Conservation (phyloP, 306 rosid species). For the Alnus rubra region DNA sequence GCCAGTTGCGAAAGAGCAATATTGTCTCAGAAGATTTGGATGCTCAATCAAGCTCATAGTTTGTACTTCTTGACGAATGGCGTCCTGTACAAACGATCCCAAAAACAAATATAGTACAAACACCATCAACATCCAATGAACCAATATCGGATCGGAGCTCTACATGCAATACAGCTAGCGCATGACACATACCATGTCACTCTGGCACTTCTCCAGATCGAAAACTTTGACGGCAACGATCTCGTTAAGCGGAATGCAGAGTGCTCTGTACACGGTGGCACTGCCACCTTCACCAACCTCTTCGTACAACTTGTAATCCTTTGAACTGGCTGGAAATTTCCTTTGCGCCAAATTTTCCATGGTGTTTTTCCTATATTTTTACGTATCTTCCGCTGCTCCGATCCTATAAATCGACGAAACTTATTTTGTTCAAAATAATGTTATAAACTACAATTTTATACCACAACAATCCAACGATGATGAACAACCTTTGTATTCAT, state of each 20-base stretch:
- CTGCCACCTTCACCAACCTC: conserved; percentile 99
- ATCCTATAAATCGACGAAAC: conserved; percentile 7
- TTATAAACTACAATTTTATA: no score
- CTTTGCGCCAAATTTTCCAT: conserved; percentile 60
- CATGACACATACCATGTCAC: conserved; percentile 67
- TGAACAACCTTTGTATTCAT: no score
- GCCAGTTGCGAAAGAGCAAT: conserved; percentile 89
- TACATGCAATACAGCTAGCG: no score
- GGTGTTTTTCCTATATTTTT: conserved; percentile 40
- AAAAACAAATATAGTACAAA: no score
- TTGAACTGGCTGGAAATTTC: conserved; percentile 65
- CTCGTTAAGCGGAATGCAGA: conserved; percentile 83
- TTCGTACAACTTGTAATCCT: conserved; percentile 72
- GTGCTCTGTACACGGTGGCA: conserved; percentile 86
- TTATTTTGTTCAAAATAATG: background rate
- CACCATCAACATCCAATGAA: no score
- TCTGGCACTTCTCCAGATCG: conserved; percentile 85
- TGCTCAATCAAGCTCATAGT: conserved; percentile 82
- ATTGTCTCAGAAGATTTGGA: conserved; percentile 69
- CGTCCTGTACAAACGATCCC: conserved; percentile 54
- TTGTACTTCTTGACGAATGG: conserved; percentile 82
- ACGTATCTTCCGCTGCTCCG: conserved; percentile 3
- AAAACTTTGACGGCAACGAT: conserved; percentile 92
- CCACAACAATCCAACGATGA: no score
- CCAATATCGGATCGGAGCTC: no score